Base-by-base conservation (phyloP, 495 filamentous ascomycete genomes). In the Penicillium coffeae region DNA sequence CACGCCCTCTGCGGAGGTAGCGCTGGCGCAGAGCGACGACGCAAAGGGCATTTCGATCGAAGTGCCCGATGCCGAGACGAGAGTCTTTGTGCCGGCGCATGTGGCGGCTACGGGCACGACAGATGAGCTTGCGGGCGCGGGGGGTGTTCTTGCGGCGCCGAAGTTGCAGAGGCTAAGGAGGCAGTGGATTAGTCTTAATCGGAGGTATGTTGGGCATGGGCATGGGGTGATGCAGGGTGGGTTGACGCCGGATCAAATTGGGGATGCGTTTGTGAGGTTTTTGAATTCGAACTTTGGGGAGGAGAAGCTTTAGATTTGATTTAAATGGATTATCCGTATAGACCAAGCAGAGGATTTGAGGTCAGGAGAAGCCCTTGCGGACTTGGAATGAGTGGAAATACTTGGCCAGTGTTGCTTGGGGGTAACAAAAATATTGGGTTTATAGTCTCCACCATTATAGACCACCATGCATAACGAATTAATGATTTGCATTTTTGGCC, bases 131-230 rank as follows among this genome's bases (percentile, higher is more conserved):
- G 68, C 68, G 3, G 70, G 62, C 18, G 66, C 70, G 0, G 73
- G 75, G 1, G 78, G 75, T 8, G 73, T 80, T 36, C 60, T 89
- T 7, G 79, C 82, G 0, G 56, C 95, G 38, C 86, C 92, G 25
- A 82, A 86, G 54, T 62, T 97, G 62, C 93, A 96, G 69, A 69
- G 93, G 45, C 58, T 95, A 51, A 75, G 90, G 41, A 80, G 93
- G 52, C 88, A 92, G 59, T 97, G 90, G 74, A 90, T 95, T 48
- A 76, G 76, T 33, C 60, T 96, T 59, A 92, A 96, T 54, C 64
- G 87, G 21, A 54, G 54, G 7, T 72, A 71, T 54, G 56, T 70
- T 21, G 64, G 61, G 16, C 45, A 60, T 48, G 53, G 55, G 4
- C 62, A 72, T 57, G 60, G 59, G 18, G 45, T 51, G 16, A 52